These are phyloP conservation scores for Porphyra umbilicalis DNA, from an alignment of 31 red algal genomes.

Conservation along the genomic window DNA sequence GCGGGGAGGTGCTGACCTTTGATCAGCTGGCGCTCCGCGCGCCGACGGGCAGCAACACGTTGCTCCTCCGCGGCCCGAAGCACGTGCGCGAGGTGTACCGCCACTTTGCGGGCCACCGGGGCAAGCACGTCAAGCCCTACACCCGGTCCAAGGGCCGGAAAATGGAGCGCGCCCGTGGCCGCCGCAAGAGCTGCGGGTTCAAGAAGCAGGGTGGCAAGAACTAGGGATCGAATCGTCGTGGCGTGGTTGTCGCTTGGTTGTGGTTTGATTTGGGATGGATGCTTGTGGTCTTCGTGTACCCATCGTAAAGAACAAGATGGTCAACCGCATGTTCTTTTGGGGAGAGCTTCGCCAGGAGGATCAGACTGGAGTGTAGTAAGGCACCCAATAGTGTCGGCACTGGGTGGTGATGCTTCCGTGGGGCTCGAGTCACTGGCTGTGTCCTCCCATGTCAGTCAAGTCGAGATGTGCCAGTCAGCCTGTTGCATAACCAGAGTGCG, in stretches of 20 bases:
- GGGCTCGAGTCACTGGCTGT: too few species aligned
- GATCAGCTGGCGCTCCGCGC: constrained; percentile 87
- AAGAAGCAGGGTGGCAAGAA: constrained; percentile 62
- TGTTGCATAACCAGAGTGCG: too few species aligned
- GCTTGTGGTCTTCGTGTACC: too few species aligned
- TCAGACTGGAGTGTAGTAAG: too few species aligned
- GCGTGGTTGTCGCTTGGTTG: not conserved
- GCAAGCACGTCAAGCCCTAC: constrained; percentile 96
- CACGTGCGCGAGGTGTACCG: constrained; percentile 92
- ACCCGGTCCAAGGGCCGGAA: constrained; percentile 91
- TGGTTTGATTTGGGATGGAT: too few species aligned
- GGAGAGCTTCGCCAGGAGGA: too few species aligned
- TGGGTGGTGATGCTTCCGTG: too few species aligned
- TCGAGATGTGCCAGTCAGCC: too few species aligned
- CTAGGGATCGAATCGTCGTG: not conserved
- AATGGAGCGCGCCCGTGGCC: constrained; percentile 89
- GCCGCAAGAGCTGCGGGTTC: constrained; percentile 84
- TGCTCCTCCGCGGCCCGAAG: constrained; percentile 76
- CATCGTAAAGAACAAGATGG: too few species aligned
- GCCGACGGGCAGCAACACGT: constrained; percentile 69
- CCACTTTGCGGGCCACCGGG: constrained; percentile 88
- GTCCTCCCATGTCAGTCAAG: too few species aligned
- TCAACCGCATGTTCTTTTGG: too few species aligned
- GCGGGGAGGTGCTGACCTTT: constrained; percentile 87
- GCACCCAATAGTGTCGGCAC: too few species aligned